Percentiles rank a stretch among this genome's conserved stretches.
phyloP scores from a whole-genome alignment of 306 rosid genomes.

The Ormosia semicastrata region DNA sequence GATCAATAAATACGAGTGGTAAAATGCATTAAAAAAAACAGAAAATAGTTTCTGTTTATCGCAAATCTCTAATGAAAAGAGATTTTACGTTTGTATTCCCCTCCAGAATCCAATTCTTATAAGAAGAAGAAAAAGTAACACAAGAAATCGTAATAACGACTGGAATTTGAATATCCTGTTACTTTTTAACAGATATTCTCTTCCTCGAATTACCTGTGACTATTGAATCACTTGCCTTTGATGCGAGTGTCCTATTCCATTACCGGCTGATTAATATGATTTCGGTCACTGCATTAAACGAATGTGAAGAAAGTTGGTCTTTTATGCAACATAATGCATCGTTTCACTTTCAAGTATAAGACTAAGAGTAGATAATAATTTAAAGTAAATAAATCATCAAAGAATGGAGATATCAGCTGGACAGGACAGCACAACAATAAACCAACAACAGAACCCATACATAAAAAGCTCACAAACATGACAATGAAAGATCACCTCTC shows the following conservation, averaged over 20 bases:
- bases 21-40: not conserved
- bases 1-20: not conserved
- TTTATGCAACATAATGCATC: not conserved
- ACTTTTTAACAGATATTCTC: not conserved
- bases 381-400: constrained; percentile 6
- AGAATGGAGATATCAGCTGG: not conserved
- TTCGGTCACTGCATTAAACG: not conserved
- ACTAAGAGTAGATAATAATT: not conserved
- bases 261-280: constrained; percentile 2
- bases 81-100: not conserved
- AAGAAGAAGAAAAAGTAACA: not conserved
- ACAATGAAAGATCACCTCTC: not conserved
- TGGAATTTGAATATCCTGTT: not conserved
- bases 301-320: constrained; percentile 11
- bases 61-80: not conserved
- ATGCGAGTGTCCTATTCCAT: constrained; percentile 18
- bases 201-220: not conserved
- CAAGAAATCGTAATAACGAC: not conserved
- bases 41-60: not conserved
- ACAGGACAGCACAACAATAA: not conserved
- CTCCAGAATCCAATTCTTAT: not conserved
- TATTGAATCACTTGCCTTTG: not conserved
- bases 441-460: constrained; percentile 2
- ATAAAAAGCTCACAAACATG: constrained; percentile 22
- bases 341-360: not conserved